These are phyloP conservation scores for Dothistroma pini DNA, from an alignment of 2,329 filamentous ascomycete species.

Conservation along the genomic window DNA sequence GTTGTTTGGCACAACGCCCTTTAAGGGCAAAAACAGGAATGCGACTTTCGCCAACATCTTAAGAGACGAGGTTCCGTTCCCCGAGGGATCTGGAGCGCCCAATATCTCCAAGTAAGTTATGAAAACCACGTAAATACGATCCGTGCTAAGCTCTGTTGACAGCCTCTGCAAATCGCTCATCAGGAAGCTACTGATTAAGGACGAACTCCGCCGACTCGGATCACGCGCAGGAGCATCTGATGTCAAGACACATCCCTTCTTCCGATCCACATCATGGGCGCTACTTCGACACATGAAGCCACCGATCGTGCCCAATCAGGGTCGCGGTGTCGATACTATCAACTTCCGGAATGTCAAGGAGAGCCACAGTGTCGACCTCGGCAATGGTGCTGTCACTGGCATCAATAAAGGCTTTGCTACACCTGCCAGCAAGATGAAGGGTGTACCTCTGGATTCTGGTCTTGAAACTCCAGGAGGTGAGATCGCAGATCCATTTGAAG, in stretches of 20 bases:
- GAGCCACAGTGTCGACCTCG: conserved; percentile 87
- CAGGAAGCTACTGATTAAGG: conserved; percentile 94
- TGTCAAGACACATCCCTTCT: conserved; percentile 95
- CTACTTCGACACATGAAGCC: conserved; percentile 97
- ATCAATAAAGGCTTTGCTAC: conserved; percentile 37
- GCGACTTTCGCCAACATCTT: conserved; percentile 97
- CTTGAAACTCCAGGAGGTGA: conserved; percentile 82
- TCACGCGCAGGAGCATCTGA: conserved; percentile 94
- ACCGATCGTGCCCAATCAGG: conserved; percentile 89
- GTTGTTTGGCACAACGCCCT: conserved; percentile 96
- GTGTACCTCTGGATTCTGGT: conserved; percentile 81
- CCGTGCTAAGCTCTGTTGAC: conserved; percentile 2
- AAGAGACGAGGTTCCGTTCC: conserved; percentile 92
- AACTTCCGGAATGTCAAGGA: conserved; percentile 99
- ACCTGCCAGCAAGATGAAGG: conserved; percentile 54
- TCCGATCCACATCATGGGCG: conserved; percentile 93
- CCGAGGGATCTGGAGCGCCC: conserved; percentile 77
- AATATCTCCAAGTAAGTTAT: conserved; percentile 83
- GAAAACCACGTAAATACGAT: not conserved
- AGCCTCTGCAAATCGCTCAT: conserved; percentile 97
- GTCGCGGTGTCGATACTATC: conserved; percentile 84
- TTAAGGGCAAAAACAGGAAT: conserved; percentile 99
- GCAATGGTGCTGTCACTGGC: conserved; percentile 44
- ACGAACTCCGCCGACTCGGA: conserved; percentile 88
- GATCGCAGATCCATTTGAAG: conserved; percentile 85